Percentiles rank a stretch among this genome's conserved stretches.
Conservation (phyloP, 1,284 basidiomycete species). For the Sparassis latifolia region DNA sequence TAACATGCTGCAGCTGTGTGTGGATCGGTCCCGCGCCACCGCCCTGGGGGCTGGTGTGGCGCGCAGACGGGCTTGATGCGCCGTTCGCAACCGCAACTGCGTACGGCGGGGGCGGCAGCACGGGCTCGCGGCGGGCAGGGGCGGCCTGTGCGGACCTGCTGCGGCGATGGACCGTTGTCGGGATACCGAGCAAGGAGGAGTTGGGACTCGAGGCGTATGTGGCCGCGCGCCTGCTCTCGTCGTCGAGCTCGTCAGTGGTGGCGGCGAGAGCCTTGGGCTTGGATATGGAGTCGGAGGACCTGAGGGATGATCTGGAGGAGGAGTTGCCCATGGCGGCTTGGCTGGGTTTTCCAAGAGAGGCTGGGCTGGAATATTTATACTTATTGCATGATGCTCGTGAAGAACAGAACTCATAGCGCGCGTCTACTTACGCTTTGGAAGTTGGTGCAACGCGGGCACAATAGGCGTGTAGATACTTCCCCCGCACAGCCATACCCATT, state of each 20-base stretch:
- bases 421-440: no score
- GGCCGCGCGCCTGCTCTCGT: slow-evolving; percentile 7
- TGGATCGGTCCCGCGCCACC: no score
- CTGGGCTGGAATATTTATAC: no score
- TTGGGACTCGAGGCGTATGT: neutral
- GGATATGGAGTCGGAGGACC: slow-evolving; percentile 4
- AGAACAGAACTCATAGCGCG: no score
- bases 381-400: no score
- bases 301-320: slow-evolving; percentile 10
- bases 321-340: slow-evolving; percentile 13
- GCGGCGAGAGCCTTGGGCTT: slow-evolving; percentile 5
- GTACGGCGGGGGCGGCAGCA: slow-evolving; percentile 14
- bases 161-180: slow-evolving; percentile 10
- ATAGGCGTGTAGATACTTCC: no score
- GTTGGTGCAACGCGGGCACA: no score
- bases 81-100: slow-evolving; percentile 3
- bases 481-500: no score
- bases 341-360: no score
- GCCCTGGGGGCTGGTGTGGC: no score
- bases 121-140: neutral
- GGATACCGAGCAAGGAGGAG: slow-evolving; percentile 3
- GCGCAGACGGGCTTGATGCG: no score
- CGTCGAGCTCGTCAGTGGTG: neutral
- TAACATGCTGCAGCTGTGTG: no score
- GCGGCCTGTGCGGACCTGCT: slow-evolving; percentile 14